These are phyloP conservation scores for Teunomyces barrocoloradensis DNA, from an alignment of 805 yeast species.

Conservation along the genomic window DNA sequence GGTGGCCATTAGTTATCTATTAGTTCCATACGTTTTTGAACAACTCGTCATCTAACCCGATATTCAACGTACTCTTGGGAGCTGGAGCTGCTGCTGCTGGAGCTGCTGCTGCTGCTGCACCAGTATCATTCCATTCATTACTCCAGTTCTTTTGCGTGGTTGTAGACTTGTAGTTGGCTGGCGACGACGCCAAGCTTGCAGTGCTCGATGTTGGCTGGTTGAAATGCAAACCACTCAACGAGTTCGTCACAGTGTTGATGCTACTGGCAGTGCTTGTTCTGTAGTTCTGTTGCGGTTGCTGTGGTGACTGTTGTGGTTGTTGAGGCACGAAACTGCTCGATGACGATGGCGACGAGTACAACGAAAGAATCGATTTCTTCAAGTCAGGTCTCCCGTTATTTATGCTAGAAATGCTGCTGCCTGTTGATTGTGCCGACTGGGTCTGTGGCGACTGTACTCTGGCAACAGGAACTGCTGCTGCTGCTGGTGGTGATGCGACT, in stretches of 20 bases:
- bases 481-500: constrained; percentile 8
- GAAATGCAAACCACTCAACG: constrained; percentile 22
- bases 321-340: constrained; percentile 37
- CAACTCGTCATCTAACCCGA: constrained; percentile 55
- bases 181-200: not conserved
- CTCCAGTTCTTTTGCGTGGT: constrained; percentile 17
- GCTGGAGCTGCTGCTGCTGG: constrained; percentile 8
- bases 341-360: constrained; percentile 64
- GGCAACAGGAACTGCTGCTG: constrained; percentile 6
- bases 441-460: constrained; percentile 7
- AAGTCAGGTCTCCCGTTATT: constrained; percentile 66
- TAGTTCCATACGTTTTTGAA: constrained; percentile 69
- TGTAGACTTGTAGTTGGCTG: not conserved
- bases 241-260: constrained; percentile 14
- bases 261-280: constrained; percentile 3
- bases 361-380: constrained; percentile 85
- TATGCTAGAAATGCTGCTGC: constrained; percentile 24
- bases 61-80: constrained; percentile 6
- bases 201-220: not conserved
- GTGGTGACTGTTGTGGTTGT: constrained; percentile 15
- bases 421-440: constrained; percentile 35
- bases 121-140: constrained; percentile 36
- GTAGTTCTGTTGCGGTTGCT: not conserved
- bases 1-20: constrained; percentile 47
- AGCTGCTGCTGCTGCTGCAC: constrained; percentile 9